Conservation (phyloP, 1,139 yeast genomes). For the Blastobotrys serpentis region DNA sequence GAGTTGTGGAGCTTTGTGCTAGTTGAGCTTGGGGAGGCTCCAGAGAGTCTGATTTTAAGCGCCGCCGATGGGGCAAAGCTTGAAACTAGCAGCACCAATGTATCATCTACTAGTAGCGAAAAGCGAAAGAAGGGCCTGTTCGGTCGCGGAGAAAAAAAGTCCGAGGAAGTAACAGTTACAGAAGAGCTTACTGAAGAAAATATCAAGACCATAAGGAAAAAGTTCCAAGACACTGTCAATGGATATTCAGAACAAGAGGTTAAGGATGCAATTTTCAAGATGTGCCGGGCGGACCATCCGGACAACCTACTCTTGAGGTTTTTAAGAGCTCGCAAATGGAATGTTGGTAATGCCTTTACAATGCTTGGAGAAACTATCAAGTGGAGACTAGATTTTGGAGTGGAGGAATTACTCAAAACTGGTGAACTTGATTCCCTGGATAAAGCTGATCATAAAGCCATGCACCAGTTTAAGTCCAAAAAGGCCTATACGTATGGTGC, state of each 20-base stretch:
- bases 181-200: slow-evolving; percentile 21
- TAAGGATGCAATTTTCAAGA: slow-evolving; percentile 51
- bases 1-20: slow-evolving; percentile 72
- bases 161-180: slow-evolving; percentile 21
- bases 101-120: slow-evolving; percentile 19
- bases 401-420: slow-evolving; percentile 54
- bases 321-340: slow-evolving; percentile 73
- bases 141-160: slow-evolving; percentile 31
- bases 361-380: slow-evolving; percentile 66
- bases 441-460: slow-evolving; percentile 45
- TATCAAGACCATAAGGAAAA: slow-evolving; percentile 25
- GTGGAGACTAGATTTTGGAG: slow-evolving; percentile 63
- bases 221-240: slow-evolving; percentile 27
- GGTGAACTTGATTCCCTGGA: slow-evolving; percentile 56
- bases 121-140: slow-evolving; percentile 30
- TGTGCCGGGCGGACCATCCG: slow-evolving; percentile 65
- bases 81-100: slow-evolving; percentile 13
- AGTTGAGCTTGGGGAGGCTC: slow-evolving; percentile 58
- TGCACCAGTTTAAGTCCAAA: slow-evolving; percentile 52
- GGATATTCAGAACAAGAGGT: slow-evolving; percentile 44
- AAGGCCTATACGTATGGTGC: slow-evolving; percentile 66
- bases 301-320: slow-evolving; percentile 68
- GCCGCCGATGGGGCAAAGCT: slow-evolving; percentile 15
- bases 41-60: slow-evolving; percentile 36
- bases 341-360: slow-evolving; percentile 55